These are phyloP conservation scores for Arthroderma uncinatum DNA, from an alignment of 2,329 filamentous ascomycete genomes.

Conservation along the genomic window DNA sequence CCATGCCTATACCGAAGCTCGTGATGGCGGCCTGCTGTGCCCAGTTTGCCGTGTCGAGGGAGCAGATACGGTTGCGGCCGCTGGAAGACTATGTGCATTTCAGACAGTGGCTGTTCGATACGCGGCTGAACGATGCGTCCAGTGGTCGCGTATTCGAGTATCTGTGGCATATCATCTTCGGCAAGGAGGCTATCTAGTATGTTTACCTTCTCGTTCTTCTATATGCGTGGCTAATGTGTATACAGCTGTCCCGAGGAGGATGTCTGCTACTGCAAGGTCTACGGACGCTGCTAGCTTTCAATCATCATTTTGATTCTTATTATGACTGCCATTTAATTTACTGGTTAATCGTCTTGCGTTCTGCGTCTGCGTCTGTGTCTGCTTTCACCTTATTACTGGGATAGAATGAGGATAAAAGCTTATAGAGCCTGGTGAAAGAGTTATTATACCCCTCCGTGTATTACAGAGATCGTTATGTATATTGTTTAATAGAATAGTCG, in stretches of 20 bases:
- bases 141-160: slow-evolving; percentile 50
- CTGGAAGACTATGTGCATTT: slow-evolving; percentile 41
- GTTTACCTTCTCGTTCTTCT: not conserved
- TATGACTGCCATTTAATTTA: too few species aligned
- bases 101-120: slow-evolving; percentile 46
- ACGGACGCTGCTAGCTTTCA: slow-evolving; percentile 13
- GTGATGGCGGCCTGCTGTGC: slow-evolving; percentile 45
- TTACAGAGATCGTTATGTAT: not conserved
- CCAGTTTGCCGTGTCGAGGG: slow-evolving; percentile 49
- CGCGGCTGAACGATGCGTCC: slow-evolving; percentile 40
- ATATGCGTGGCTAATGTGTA: slow-evolving; percentile 4
- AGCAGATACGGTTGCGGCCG: slow-evolving; percentile 38
- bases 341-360: not conserved
- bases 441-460: not conserved
- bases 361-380: too few species aligned
- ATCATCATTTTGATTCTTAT: not conserved
- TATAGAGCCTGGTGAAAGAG: not conserved
- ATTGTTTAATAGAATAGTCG: not conserved
- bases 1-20: slow-evolving; percentile 12
- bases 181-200: slow-evolving; percentile 22
- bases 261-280: slow-evolving; percentile 18
- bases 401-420: not conserved
- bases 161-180: slow-evolving; percentile 46
- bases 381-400: not conserved
- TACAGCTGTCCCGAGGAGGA: slow-evolving; percentile 14